Percentiles rank a stretch among this genome's conserved stretches.
Conservation (phyloP, 352 stramenopile species). For the Phytophthora multivora region DNA sequence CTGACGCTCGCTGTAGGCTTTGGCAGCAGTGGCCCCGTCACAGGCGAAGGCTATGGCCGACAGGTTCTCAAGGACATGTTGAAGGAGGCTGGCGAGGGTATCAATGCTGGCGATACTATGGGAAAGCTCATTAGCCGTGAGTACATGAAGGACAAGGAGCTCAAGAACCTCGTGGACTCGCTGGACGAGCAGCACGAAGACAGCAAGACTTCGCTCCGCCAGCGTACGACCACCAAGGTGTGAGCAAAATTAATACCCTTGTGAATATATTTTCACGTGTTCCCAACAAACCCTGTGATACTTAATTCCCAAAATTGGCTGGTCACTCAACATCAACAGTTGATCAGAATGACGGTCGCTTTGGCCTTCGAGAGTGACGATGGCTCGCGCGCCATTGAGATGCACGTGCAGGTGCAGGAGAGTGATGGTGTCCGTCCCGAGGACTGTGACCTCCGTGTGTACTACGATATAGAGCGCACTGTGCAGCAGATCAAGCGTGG, state of each 20-base stretch:
- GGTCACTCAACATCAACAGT: not conserved
- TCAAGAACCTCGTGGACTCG: conserved; percentile 40
- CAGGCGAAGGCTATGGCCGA: conserved; percentile 72
- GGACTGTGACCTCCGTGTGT: conserved; percentile 48
- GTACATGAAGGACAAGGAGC: conserved; percentile 64
- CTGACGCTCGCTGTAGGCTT: conserved; percentile 86
- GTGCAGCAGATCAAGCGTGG: conserved; percentile 59
- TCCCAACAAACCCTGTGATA: conserved; percentile 3
- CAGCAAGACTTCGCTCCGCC: conserved; percentile 45
- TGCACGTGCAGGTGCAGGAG: conserved; percentile 61
- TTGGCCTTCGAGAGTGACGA: conserved; percentile 85
- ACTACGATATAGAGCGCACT: conserved; percentile 74
- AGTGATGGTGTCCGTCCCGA: conserved; percentile 54
- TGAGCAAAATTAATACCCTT: conserved; percentile 27
- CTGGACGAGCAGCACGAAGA: conserved; percentile 38
- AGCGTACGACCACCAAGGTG: conserved; percentile 43
- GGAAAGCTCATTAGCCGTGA: conserved; percentile 75
- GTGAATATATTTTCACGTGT: conserved; percentile 23
- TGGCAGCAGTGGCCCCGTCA: conserved; percentile 71
- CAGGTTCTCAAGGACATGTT: conserved; percentile 76
- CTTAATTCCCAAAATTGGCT: conserved; percentile 4
- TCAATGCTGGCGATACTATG: conserved; percentile 76
- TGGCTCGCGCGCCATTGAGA: conserved; percentile 75
- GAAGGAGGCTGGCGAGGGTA: conserved; percentile 57
- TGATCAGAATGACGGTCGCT: conserved; percentile 60